Evolutionary conservation across 2,329 filamentous ascomycete species (phyloP), one percentile per base, ranked within the genome.

Genomic region (Verticillium tricorpus): DNA sequence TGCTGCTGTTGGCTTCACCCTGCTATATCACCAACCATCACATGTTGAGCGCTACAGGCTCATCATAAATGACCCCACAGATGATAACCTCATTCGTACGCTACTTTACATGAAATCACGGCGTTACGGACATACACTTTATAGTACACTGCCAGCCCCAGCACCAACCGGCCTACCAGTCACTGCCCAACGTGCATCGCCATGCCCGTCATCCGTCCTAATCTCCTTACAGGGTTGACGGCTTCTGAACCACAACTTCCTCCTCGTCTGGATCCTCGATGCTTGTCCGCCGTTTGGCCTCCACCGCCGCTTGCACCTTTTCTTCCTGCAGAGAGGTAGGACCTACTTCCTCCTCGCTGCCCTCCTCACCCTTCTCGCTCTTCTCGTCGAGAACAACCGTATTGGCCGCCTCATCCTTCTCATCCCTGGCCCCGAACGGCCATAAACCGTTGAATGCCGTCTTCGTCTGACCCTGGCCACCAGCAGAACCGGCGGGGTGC

Each of bases 241-340:
- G 61, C 52, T 67, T 65, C 59, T 64, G 56, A 45, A 78, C 70
- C 35, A 80, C 79, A 57, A 78, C 76, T 63, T 81, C 80, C 14
- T 83, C 82, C 40, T 83, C 83, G 61, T 86, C 84, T 7, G 82
- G 80, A 61, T 86, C 84, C 70, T 87, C 84, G 58, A 87, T 84
- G 70, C 83, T 86, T 39, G 82, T 86, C 66, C 84, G 74, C 60
- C 79, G 74, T 66, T 77, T 77, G 2, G 84, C 84, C 69, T 85
- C 82, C 6, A 83, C 76, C 0, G 82, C 80, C 7, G 75, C 70
- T 64, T 75, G 74, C 17, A 82, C 77, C 63, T 77, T 73, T 45
- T 77, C 77, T 59, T 81, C 76, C 17, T 81, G 78, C 9, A 68
- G 64, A 3, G 56, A 67, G 50, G 67, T 67, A n/a, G 31, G 65